These are phyloP conservation scores for Arthroderma sp. DNA, from an alignment of 2,329 filamentous ascomycete genomes.

Conservation along the genomic window DNA sequence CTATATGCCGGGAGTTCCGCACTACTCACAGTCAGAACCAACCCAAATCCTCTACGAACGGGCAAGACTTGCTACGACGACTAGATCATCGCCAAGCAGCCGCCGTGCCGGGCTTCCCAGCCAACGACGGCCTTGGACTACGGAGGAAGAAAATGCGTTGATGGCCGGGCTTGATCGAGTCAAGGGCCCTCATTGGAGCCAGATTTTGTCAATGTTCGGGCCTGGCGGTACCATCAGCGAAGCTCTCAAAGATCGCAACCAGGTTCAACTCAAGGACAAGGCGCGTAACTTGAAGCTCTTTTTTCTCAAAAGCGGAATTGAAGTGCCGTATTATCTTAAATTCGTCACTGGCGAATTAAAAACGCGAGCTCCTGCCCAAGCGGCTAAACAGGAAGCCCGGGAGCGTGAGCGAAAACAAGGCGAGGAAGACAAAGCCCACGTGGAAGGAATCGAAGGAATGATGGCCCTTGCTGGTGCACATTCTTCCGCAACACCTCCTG, in stretches of 20 bases:
- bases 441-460: constrained; percentile 35
- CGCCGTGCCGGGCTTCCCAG: constrained; percentile 41
- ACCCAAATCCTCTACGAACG: constrained; percentile 47
- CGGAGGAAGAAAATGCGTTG: constrained; percentile 77
- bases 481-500: constrained; percentile 14
- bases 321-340: constrained; percentile 77
- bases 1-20: constrained; percentile 34
- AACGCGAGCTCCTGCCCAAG: constrained; percentile 59
- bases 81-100: constrained; percentile 41
- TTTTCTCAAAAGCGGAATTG: constrained; percentile 80
- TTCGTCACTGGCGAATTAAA: constrained; percentile 83
- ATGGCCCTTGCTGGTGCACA: constrained; percentile 35
- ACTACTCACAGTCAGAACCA: constrained; percentile 35
- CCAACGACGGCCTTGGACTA: constrained; percentile 67
- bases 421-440: constrained; percentile 35
- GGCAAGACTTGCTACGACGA: constrained; percentile 42
- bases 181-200: constrained; percentile 84
- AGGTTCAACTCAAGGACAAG: constrained; percentile 88
- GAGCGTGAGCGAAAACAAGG: constrained; percentile 33
- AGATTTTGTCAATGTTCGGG: constrained; percentile 75
- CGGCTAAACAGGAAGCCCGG: constrained; percentile 37
- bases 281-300: constrained; percentile 80
- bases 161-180: constrained; percentile 82
- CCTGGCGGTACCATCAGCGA: constrained; percentile 66
- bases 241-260: constrained; percentile 74